phyloP scores from a whole-genome alignment of 2,329 filamentous ascomycete genomes.

The Sphaerulina vaccinii region DNA sequence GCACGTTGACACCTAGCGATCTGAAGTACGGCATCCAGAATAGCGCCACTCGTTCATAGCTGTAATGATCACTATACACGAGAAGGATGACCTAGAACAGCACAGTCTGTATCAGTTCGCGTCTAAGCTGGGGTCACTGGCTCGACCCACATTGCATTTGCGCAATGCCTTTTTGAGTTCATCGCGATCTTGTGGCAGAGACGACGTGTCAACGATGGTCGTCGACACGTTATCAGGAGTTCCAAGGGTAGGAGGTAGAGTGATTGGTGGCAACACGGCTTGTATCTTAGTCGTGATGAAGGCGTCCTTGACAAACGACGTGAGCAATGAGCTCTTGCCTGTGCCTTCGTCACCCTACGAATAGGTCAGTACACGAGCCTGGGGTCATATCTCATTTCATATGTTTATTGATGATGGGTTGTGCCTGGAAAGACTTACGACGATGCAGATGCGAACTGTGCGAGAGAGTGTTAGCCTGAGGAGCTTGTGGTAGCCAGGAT shows the following conservation, averaged over 20 bases:
- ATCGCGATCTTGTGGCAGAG: constrained; percentile 86
- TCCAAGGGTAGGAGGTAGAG: constrained; percentile 86
- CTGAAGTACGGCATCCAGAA: constrained; percentile 99
- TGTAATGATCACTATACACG: constrained; percentile 98
- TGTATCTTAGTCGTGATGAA: constrained; percentile 97
- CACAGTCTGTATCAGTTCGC: not conserved
- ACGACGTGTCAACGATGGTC: constrained; percentile 95
- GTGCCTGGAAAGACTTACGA: too few species aligned
- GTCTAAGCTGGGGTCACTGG: not conserved
- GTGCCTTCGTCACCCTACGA: constrained; percentile 93
- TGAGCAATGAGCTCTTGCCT: constrained; percentile 74
- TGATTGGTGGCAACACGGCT: constrained; percentile 88
- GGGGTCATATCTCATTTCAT: too few species aligned
- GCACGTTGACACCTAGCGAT: constrained; percentile 96
- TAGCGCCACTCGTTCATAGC: constrained; percentile 92
- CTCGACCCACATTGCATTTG: constrained; percentile 69
- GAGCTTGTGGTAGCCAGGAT: not conserved
- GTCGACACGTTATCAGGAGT: constrained; percentile 97
- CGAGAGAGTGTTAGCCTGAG: not conserved
- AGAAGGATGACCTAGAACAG: constrained; percentile 67
- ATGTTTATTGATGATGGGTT: too few species aligned
- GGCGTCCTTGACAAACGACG: constrained; percentile 89
- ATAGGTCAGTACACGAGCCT: too few species aligned
- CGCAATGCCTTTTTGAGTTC: constrained; percentile 90
- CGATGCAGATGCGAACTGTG: constrained; percentile 86